Evolutionary conservation across 352 stramenopile genomes (phyloP), one percentile per base, ranked within the genome.

Genomic region (Globisporangium paddicum): DNA sequence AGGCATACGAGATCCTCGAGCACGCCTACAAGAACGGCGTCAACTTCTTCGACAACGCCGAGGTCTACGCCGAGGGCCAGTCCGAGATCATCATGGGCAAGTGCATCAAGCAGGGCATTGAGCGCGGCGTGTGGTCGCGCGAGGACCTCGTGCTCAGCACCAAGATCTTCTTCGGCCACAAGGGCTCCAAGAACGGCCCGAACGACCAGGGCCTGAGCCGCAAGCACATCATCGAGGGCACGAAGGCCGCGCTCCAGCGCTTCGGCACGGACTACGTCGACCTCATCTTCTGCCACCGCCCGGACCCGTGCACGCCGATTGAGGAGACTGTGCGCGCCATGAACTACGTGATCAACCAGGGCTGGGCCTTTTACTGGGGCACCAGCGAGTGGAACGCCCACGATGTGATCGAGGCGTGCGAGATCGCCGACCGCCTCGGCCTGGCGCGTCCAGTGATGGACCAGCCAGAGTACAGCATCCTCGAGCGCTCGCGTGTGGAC

Each of bases 151-250:
- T 90, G 5, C 40, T 91, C 35, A 67, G 60, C n/a, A 87, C 77
- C 40, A 91, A 91, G 62, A 69, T 90, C 58, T 81, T 77, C 18
- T 54, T n/a, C n/a, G n/a, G n/a, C n/a, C n/a, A n/a, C n/a, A n/a
- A 72, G 1, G 77, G 68, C 1, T 53, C 62, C 18, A 65, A 65
- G 26, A 44, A 13, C 9, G 57, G 58, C 0, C 67, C 60, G 0
- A 84, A 78, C 38, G 37, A 48, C 37, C 30, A 60, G 2, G 59
- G 72, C 5, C 34, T 75, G 5, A 79, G 58, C 18, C 63, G 69
- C 25, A 82, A 83, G 40, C 62, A 82, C 46, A 71, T 91, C 35
- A 57, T 79, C 16, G 74, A 85, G 49, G 75, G 72, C 11, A 60
- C 72, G 2, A 71, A 67, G 30, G 63, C 68, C 0, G 75, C 72